A percentile compares a stretch with the other conserved stretches of the same genome.
phyloP scores from a whole-genome alignment of 2,329 filamentous ascomycete genomes.

The Ophiostoma triangulosporum region DNA sequence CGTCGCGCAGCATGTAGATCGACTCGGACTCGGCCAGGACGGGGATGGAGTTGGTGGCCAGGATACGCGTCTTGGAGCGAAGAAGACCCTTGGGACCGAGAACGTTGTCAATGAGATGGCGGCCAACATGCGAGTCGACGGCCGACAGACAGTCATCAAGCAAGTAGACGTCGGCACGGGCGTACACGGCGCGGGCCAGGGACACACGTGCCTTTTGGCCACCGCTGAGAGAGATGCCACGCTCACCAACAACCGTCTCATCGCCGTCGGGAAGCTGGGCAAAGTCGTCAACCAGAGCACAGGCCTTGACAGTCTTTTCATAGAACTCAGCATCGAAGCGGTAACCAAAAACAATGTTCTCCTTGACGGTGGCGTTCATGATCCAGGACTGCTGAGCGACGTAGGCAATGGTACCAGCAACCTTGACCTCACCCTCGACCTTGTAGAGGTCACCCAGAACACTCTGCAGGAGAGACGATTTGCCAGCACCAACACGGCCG shows the following conservation, averaged over 20 bases:
- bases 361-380: slow-evolving; percentile 92
- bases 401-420: slow-evolving; percentile 77
- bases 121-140: slow-evolving; percentile 94
- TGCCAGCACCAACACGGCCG: slow-evolving; percentile 85
- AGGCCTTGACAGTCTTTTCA: slow-evolving; percentile 81
- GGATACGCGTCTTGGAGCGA: slow-evolving; percentile 71
- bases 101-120: slow-evolving; percentile 89
- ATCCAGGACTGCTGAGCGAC: slow-evolving; percentile 92
- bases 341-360: slow-evolving; percentile 95
- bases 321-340: slow-evolving; percentile 90
- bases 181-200: slow-evolving; percentile 86
- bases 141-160: slow-evolving; percentile 90
- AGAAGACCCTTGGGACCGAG: slow-evolving; percentile 75
- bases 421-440: slow-evolving; percentile 64
- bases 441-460: slow-evolving; percentile 91
- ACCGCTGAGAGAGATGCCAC: slow-evolving; percentile 88
- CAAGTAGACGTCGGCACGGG: slow-evolving; percentile 89
- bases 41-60: slow-evolving; percentile 90
- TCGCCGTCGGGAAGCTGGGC: slow-evolving; percentile 87
- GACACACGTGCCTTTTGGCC: slow-evolving; percentile 92
- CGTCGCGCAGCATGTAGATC: slow-evolving; percentile 73
- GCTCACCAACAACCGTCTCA: slow-evolving; percentile 90
- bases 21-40: slow-evolving; percentile 82
- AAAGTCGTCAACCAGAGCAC: slow-evolving; percentile 84
- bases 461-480: slow-evolving; percentile 81